These are phyloP conservation scores for Elaeagnus macrophylla DNA, from an alignment of 306 rosid species.

Conservation along the genomic window DNA sequence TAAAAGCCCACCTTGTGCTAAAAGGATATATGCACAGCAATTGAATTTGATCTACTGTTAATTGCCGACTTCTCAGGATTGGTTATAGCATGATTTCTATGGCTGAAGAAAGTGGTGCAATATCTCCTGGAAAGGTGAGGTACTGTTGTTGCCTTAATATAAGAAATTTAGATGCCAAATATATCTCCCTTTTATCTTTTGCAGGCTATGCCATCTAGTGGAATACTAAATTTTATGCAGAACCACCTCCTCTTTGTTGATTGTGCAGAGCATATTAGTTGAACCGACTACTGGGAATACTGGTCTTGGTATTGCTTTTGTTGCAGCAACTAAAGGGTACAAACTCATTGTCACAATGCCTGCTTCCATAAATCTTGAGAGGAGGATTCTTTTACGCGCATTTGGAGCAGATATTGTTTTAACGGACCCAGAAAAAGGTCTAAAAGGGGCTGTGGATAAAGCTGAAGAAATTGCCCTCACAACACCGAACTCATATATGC, in stretches of 20 bases:
- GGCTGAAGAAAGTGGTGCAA: slow-evolving; percentile 73
- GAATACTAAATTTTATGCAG: too few species aligned
- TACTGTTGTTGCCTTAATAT: neutral
- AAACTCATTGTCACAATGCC: slow-evolving; percentile 85
- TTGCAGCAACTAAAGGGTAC: slow-evolving; percentile 82
- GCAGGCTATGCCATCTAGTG: neutral
- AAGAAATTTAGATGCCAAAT: neutral
- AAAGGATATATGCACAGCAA: slow-evolving; percentile 11
- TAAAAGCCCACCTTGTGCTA: neutral
- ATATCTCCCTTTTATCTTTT: neutral
- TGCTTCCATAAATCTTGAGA: slow-evolving; percentile 72
- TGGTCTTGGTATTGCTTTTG: slow-evolving; percentile 83
- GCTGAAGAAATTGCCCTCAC: slow-evolving; percentile 65
- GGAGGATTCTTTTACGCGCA: slow-evolving; percentile 84
- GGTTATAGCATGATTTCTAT: slow-evolving; percentile 74
- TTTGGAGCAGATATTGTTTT: slow-evolving; percentile 84
- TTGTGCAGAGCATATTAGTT: slow-evolving; percentile 69
- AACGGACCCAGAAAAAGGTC: slow-evolving; percentile 78
- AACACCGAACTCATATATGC: slow-evolving; percentile 75
- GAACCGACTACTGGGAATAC: slow-evolving; percentile 98
- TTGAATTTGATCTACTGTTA: slow-evolving; percentile 12
- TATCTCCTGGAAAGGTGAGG: slow-evolving; percentile 69
- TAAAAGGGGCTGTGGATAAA: slow-evolving; percentile 87
- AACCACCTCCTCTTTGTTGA: slow-evolving; percentile 1
- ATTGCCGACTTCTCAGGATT: slow-evolving; percentile 48